Evolutionary conservation across 345 rosid species (phyloP), one percentile per base, ranked within the genome.

Genomic region (Populus pruinosa): DNA sequence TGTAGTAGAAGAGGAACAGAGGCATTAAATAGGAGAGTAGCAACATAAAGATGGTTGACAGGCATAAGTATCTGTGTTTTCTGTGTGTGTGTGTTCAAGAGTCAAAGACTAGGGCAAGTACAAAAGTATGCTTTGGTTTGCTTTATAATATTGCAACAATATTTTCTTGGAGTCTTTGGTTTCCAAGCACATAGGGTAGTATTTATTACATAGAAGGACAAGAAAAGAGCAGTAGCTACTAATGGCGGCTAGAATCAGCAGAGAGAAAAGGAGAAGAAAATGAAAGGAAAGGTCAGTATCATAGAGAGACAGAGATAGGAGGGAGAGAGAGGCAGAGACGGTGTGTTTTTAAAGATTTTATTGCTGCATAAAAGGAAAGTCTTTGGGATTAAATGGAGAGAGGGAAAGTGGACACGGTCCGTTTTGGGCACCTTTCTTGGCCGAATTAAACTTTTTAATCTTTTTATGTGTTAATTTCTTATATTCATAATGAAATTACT

Each of bases 191-290:
- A 41, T 7, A 72, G 50, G 21, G 59, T 3, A 6, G 64, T 23
- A 68, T 27, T 55, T 67, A 55, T 68, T 14, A 36, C 68, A 50
- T 29, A 12, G 61, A 47, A 47, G 21, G 70, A 70, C 70, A 78
- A 75, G 66, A 67, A 74, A 55, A 12, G 41, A 35, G 31, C 2
- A n/a, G 67, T 65, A 8, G 27, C 31, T 73, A 72, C 38, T 73
- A 50, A 69, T 77, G 86, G 79, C 83, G 83, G 83, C 86, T 62
- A 70, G 56, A n/a, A 71, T 64, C 71, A 63, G 64, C 29, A 1
- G 64, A 0, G 29, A 59, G 64, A n/a, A 56, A 76, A 65, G 1
- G 65, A 70, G 23, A 27, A 31, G 63, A 31, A 63, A 20, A 17
- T 33, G 69, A 65, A 59, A 56, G 14, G 41, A 73, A 71, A 23